Evolutionary conservation across 2,329 filamentous ascomycete species (phyloP).

Genomic region (Apiospora sp.): DNA sequence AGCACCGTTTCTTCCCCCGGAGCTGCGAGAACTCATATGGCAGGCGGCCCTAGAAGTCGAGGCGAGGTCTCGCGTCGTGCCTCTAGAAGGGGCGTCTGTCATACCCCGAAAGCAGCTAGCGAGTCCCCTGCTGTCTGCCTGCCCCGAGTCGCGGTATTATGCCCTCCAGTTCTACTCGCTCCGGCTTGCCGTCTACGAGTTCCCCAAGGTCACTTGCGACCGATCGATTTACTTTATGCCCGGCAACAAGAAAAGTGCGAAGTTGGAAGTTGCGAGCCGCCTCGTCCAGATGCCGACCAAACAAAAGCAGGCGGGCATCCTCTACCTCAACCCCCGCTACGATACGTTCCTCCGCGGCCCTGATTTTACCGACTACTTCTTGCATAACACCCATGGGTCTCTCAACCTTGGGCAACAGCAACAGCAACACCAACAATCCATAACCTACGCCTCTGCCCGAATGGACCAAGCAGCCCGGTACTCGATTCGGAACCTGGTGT

Average conservation of each 20-base stretch:
- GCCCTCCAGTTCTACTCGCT: not conserved
- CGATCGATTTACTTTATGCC: no score
- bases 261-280: not conserved
- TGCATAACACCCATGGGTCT: not conserved
- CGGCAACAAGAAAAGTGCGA: no score
- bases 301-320: not conserved
- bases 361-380: not conserved
- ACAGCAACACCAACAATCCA: not conserved
- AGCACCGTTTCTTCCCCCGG: not conserved
- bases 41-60: not conserved
- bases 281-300: not conserved
- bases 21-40: not conserved
- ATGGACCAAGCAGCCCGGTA: not conserved
- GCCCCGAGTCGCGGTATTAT: not conserved
- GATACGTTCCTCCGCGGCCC: not conserved
- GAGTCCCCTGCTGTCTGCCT: not conserved
- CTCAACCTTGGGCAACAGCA: not conserved
- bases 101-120: not conserved
- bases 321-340: not conserved
- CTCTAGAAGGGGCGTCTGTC: not conserved
- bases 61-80: not conserved
- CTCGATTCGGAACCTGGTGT: not conserved
- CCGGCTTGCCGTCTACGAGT: not conserved
- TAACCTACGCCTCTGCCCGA: not conserved
- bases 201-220: not conserved